Conservation (phyloP, 192 early-diverging fungal species). For the Lunasporangiospora selenospora region DNA sequence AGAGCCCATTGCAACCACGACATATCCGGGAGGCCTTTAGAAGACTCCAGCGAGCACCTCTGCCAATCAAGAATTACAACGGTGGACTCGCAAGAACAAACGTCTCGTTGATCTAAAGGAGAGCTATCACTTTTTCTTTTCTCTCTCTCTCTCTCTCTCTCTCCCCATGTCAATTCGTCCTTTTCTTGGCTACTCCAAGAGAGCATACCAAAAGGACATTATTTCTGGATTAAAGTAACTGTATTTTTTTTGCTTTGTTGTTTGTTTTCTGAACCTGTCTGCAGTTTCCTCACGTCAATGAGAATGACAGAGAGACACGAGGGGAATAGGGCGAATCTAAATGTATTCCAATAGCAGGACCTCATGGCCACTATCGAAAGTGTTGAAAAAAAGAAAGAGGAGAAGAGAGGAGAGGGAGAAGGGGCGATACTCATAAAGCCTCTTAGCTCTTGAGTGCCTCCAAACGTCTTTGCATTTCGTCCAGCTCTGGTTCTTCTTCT, state of each 20-base stretch:
- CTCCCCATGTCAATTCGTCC: no score
- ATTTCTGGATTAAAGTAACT: no score
- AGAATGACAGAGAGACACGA: background rate
- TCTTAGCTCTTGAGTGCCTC: slow-evolving; percentile 74
- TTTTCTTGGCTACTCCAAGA: no score
- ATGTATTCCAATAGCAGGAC: background rate
- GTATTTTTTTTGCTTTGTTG: background rate
- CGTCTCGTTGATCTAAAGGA: slow-evolving; percentile 72
- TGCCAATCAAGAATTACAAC: slow-evolving; percentile 79
- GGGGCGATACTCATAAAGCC: background rate
- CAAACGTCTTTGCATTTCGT: slow-evolving; percentile 87
- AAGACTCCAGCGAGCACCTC: slow-evolving; percentile 75
- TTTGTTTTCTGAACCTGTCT: background rate
- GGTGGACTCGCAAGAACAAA: slow-evolving; percentile 77
- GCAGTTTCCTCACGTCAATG: background rate
- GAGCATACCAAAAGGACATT: no score
- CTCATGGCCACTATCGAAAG: background rate
- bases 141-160: no score
- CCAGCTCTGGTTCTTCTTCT: slow-evolving; percentile 78
- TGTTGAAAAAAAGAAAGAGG: background rate
- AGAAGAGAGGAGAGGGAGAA: background rate
- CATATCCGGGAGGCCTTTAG: slow-evolving; percentile 97
- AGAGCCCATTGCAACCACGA: slow-evolving; percentile 79
- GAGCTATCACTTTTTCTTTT: background rate
- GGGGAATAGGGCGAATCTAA: background rate